These are phyloP conservation scores for Massarina eburnea DNA, from an alignment of 2,329 filamentous ascomycete genomes.

Conservation along the genomic window DNA sequence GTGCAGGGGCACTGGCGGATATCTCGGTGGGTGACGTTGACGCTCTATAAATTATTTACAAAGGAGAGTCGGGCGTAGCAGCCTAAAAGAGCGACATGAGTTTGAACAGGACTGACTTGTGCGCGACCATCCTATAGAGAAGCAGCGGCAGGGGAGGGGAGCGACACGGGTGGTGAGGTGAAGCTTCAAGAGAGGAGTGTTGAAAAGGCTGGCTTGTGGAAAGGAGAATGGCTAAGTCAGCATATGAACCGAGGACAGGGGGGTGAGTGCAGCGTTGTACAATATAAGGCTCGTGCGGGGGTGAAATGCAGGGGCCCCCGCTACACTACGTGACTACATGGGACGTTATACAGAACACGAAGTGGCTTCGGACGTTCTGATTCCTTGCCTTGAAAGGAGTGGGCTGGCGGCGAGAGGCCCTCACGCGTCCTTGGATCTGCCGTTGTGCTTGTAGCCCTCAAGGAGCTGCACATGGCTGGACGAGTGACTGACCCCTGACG, in stretches of 20 bases:
- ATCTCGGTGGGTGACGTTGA: conserved; percentile 21
- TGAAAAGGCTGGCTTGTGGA: conserved; percentile 1
- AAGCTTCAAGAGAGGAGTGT: conserved; percentile 11
- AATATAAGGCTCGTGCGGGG: conserved; percentile 1
- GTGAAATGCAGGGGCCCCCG: neutral
- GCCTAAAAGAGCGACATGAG: conserved; percentile 44
- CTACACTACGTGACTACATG: neutral
- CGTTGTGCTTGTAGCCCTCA: no score
- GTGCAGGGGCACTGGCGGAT: conserved; percentile 17
- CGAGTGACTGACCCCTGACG: neutral
- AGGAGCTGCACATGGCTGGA: no score
- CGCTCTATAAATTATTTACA: conserved; percentile 34
- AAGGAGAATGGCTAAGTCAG: conserved; percentile 20
- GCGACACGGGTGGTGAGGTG: conserved; percentile 10
- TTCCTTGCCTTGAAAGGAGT: neutral
- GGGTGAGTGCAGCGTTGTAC: conserved; percentile 7
- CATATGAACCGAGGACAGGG: conserved; percentile 18
- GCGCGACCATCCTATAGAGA: conserved; percentile 35
- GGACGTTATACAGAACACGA: neutral
- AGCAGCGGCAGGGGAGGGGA: conserved; percentile 28
- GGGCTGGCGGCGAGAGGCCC: conserved; percentile 16
- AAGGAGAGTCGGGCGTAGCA: conserved; percentile 34
- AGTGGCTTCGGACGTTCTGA: no score
- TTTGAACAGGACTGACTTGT: conserved; percentile 29
- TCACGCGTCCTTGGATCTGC: no score